Base-by-base conservation (phyloP, 805 yeast species). In the Ogataea siamensis region DNA sequence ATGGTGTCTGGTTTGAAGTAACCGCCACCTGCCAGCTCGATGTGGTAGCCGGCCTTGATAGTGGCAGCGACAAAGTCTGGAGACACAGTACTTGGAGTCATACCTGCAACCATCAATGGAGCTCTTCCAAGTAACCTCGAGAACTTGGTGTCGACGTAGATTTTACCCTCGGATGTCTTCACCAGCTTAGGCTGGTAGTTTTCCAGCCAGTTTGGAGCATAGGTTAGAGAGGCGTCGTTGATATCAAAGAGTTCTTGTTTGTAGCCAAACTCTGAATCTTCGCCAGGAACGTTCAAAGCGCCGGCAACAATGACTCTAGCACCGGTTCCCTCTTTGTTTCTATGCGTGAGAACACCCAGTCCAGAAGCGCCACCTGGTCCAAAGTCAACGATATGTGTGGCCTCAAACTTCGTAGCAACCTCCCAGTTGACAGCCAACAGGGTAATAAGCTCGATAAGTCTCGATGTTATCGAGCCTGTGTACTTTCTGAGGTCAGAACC, bases 351-450 rank as follows among this genome's bases (percentile, higher is more conserved):
- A 46, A 85, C 85, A 68, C 99, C 99, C 51, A 93, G 73, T 55
- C 99, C 99, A 30, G 97, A 86, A 25, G 87, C 80, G 54, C 98
- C 98, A 67, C 99, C 99, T 46, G 99, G 99, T 62, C 99, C 99
- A 55, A 93, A 93, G 68, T 93, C 99, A 46, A 93, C 64, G 54
- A 93, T 77, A 62, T 93, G 99, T 32, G 97, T 85, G 18, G 93
- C 76, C 32, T 75, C 62, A 62, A 86, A 87, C 49, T 76, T 61
- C 24, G 97, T 89, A 20, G 98, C 94, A 19, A 53, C 50, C 69
- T 93, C 98, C 99, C 99, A 93, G 67, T 86, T 75, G 49, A 93
- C 99, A 29, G 95, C 87, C 57, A 87, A 74, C 57, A 80, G 80
- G 37, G 93, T 87, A 63, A 93, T 89, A 56, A 89, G 83, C 62